Conservation (phyloP, 768 basidiomycete species). For the Crassisporium funariophilum region DNA sequence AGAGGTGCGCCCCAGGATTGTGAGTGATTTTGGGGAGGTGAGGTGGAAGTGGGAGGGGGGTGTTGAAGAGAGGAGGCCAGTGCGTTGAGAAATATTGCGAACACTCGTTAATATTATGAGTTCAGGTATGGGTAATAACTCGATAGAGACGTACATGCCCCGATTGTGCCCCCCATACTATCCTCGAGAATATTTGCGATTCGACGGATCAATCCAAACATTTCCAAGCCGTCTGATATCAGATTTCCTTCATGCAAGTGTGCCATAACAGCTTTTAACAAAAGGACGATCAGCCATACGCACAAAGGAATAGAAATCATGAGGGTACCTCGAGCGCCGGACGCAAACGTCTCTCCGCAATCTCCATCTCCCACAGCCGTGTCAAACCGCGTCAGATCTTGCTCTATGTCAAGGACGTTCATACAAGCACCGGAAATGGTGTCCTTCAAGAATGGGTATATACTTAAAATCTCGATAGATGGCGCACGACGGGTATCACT, state of each 20-base stretch:
- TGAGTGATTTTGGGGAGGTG: too few relatives aligned
- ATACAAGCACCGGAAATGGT: conserved; percentile 41
- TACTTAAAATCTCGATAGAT: neutral
- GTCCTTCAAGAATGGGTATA: neutral
- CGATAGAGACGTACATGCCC: conserved; percentile 41
- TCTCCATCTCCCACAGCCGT: conserved; percentile 67
- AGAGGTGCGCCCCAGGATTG: conserved; percentile 12
- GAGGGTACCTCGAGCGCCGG: too few relatives aligned
- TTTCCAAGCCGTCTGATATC: too few relatives aligned
- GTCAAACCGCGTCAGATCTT: conserved; percentile 59
- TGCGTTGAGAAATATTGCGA: conserved; percentile 45
- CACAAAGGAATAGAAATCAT: too few relatives aligned
- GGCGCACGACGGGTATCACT: too few relatives aligned
- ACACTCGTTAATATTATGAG: conserved; percentile 29
- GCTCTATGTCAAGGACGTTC: conserved; percentile 46
- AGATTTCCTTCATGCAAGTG: too few relatives aligned
- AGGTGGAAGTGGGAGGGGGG: too few relatives aligned
- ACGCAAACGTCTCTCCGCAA: conserved; percentile 58
- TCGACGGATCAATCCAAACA: too few relatives aligned
- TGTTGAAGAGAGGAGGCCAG: conserved; percentile 30
- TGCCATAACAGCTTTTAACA: too few relatives aligned
- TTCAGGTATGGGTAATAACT: neutral
- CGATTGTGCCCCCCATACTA: conserved; percentile 59
- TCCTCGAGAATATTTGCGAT: conserved; percentile 49
- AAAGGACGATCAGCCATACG: too few relatives aligned